Conservation (phyloP, 164 flowering plant genomes). For the Piper betle region DNA sequence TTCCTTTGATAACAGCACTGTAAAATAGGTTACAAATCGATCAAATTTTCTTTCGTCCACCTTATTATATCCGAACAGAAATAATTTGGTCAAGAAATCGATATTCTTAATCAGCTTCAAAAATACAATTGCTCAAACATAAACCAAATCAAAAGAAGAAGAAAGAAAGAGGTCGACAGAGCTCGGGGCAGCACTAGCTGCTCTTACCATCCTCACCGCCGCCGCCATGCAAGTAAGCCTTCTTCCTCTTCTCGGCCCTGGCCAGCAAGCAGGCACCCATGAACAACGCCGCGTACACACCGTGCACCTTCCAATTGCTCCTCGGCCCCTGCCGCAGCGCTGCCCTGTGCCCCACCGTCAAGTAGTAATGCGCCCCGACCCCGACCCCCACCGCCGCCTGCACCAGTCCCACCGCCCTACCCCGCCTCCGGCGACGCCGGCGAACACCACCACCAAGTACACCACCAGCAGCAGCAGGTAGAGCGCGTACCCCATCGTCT, state of each 20-base stretch:
- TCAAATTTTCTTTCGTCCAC: too few species aligned
- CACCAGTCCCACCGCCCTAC: slow-evolving; percentile 53
- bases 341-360: slow-evolving; percentile 69
- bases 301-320: slow-evolving; percentile 84
- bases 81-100: too few species aligned
- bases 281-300: slow-evolving; percentile 77
- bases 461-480: slow-evolving; percentile 61
- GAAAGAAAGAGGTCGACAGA: not conserved
- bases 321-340: slow-evolving; percentile 69
- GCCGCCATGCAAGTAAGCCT: slow-evolving; percentile 65
- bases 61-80: too few species aligned
- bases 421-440: slow-evolving; percentile 41
- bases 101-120: too few species aligned
- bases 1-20: too few species aligned
- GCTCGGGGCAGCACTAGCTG: slow-evolving; percentile 15
- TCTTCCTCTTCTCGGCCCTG: slow-evolving; percentile 66
- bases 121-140: too few species aligned
- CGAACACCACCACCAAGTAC: slow-evolving; percentile 65
- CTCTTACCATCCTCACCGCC: slow-evolving; percentile 88
- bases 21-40: too few species aligned
- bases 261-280: slow-evolving; percentile 53
- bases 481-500: slow-evolving; percentile 64
- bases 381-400: slow-evolving; percentile 72
- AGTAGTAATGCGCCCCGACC: slow-evolving; percentile 78
- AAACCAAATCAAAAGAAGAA: not conserved